These are phyloP conservation scores for Phytophthora fragariaefolia DNA, from an alignment of 352 stramenopile species.

Conservation along the genomic window DNA sequence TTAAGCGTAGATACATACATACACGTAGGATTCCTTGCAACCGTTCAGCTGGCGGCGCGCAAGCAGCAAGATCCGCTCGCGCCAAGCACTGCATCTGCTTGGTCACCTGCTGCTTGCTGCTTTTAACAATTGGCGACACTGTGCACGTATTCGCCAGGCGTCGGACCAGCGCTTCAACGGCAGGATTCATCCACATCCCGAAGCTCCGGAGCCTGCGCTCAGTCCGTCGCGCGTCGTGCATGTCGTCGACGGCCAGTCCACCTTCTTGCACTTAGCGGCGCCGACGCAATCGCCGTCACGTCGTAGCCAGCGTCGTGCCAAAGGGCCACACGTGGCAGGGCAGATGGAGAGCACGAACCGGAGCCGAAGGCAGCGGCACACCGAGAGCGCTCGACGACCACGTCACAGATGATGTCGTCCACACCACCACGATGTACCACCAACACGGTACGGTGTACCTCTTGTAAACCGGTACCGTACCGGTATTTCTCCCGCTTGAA, in stretches of 20 bases:
- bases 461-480: slow-evolving; percentile 5
- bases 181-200: slow-evolving; percentile 29
- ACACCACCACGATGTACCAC: no score
- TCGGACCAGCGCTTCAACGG: slow-evolving; percentile 18
- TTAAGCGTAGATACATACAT: slow-evolving; percentile 21
- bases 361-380: background rate
- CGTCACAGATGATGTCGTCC: background rate
- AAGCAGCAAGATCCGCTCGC: no score
- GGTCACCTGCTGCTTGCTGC: slow-evolving; percentile 7
- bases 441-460: background rate
- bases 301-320: slow-evolving; percentile 5
- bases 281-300: slow-evolving; percentile 15
- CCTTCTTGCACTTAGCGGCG: background rate
- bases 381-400: background rate
- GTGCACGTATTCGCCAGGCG: no score
- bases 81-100: slow-evolving; percentile 11
- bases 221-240: slow-evolving; percentile 18
- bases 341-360: background rate
- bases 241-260: slow-evolving; percentile 6
- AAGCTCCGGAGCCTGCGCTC: slow-evolving; percentile 16
- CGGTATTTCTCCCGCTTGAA: slow-evolving; percentile 14
- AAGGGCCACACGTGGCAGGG: background rate
- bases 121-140: slow-evolving; percentile 6
- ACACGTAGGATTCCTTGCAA: slow-evolving; percentile 13
- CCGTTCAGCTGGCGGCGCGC: background rate